Conservation (phyloP, 805 yeast genomes). For the Phaffomyces thermotolerans region DNA sequence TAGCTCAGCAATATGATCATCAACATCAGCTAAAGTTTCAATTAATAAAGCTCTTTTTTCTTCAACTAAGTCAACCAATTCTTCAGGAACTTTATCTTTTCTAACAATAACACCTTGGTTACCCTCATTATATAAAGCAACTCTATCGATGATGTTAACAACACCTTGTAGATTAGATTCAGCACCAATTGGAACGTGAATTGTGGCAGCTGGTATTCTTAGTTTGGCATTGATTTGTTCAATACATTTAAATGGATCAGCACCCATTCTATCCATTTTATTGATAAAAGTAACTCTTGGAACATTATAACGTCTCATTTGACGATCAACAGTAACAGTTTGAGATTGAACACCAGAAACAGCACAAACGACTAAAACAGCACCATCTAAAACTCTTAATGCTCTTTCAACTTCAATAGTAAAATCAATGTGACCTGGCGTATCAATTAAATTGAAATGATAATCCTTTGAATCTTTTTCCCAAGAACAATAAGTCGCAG, state of each 20-base stretch:
- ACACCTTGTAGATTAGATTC: conserved; percentile 82
- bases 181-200: conserved; percentile 96
- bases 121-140: conserved; percentile 85
- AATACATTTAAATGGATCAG: conserved; percentile 92
- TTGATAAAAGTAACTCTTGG: conserved; percentile 95
- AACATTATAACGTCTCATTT: conserved; percentile 96
- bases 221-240: conserved; percentile 84
- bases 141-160: conserved; percentile 84
- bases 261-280: conserved; percentile 99
- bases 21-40: conserved; percentile 96
- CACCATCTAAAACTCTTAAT: conserved; percentile 95
- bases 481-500: conserved; percentile 98
- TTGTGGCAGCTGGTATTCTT: conserved; percentile 92
- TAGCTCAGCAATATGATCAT: conserved; percentile 93
- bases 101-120: conserved; percentile 78
- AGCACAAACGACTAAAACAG: conserved; percentile 96
- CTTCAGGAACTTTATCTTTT: conserved; percentile 65
- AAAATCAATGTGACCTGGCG: conserved; percentile 98
- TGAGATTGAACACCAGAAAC: conserved; percentile 98
- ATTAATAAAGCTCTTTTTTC: conserved; percentile 82
- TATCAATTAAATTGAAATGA: conserved; percentile 93
- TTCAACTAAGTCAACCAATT: conserved; percentile 73
- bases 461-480: conserved; percentile 59
- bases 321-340: conserved; percentile 97
- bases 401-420: conserved; percentile 99